Evolutionary conservation across 202 grass and related monocot species (phyloP), one percentile per base, ranked within the genome.

Genomic region (Setaria italica): DNA sequence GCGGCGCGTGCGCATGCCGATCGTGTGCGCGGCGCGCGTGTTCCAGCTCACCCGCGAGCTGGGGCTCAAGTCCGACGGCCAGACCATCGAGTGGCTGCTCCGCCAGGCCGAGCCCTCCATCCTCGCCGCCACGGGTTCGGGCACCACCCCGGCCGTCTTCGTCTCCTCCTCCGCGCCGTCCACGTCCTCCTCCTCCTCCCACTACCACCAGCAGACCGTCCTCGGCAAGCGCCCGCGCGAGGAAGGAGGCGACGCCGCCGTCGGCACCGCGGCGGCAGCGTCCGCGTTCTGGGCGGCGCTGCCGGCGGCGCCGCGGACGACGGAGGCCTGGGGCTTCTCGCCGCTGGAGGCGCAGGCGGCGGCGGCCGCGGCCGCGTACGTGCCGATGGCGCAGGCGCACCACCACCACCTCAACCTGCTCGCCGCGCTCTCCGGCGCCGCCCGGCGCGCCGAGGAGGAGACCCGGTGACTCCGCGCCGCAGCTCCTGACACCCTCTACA

Each of bases 11-110:
- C 97, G 97, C 48, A 99, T 99, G 97, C 97, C 97, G 67, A 95
- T 95, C 67, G 89, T 99, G 78, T 99, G 97, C 60, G 97, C 97
- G 17, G 97, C 97, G 4, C 92, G 97, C 76, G 97, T 99, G 75
- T 99, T 99, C 88, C 97, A 99, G 90, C 88, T 99, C 35, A 99
- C 96, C 12, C 91, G 96, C 34, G 96, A 99, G 88, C 93, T 99
- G 32, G 96, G 96, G 55, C 93, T 92, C 90, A 99, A 95, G 90
- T 94, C 96, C 6, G 96, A 99, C 75, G 96, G 96, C 5, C 92
- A 99, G 89, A 99, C 96, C 64, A 94, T 99, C 80, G 96, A 99
- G 88, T 99, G 96, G 96, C 80, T 99, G 70, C 90, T 99, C 67
- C 96, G 90, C 20, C 97, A 99, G 85, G 93, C 97, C n/a, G 97